Evolutionary conservation across 495 filamentous ascomycete species (phyloP).

Genomic region (Penicillium bialowiezense): DNA sequence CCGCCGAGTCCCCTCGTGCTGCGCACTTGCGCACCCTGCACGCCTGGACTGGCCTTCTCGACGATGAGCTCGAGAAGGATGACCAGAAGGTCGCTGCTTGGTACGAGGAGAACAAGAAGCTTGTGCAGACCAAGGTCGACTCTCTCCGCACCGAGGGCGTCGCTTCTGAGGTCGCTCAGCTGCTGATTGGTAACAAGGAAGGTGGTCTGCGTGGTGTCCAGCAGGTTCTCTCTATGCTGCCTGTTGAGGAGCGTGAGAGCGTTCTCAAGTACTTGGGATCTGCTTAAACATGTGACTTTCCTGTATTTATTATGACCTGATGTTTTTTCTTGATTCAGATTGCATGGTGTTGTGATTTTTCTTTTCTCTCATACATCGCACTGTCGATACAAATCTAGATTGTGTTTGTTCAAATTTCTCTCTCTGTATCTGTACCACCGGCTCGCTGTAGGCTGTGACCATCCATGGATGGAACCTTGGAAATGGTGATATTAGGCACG

Average conservation of each 20-base stretch:
- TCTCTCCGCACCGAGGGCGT: constrained; percentile 71
- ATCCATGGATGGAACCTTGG: too few relatives aligned
- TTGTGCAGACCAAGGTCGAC: constrained; percentile 75
- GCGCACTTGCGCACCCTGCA: constrained; percentile 65
- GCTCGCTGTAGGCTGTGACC: too few relatives aligned
- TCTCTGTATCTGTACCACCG: too few relatives aligned
- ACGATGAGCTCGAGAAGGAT: constrained; percentile 63
- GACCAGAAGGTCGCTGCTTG: constrained; percentile 86
- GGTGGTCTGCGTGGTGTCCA: constrained; percentile 84
- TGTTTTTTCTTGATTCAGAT: constrained; percentile 1
- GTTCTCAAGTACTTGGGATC: constrained; percentile 67
- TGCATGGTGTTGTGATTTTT: constrained; percentile 4
- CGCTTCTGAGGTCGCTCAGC: constrained; percentile 70
- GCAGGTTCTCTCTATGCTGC: constrained; percentile 79
- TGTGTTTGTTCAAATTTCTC: neutral
- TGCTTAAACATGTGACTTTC: constrained; percentile 22
- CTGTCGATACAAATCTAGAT: neutral
- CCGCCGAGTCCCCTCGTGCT: constrained; percentile 49
- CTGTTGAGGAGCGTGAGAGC: constrained; percentile 82
- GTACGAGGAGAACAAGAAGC: constrained; percentile 95
- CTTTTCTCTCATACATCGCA: constrained; percentile 1
- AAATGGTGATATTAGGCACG: too few relatives aligned
- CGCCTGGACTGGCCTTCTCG: constrained; percentile 71
- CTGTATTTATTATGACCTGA: constrained; percentile 4
- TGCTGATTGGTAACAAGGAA: constrained; percentile 72